Evolutionary conservation across 345 rosid species (phyloP).

Genomic region (Eutrema yunnanense): DNA sequence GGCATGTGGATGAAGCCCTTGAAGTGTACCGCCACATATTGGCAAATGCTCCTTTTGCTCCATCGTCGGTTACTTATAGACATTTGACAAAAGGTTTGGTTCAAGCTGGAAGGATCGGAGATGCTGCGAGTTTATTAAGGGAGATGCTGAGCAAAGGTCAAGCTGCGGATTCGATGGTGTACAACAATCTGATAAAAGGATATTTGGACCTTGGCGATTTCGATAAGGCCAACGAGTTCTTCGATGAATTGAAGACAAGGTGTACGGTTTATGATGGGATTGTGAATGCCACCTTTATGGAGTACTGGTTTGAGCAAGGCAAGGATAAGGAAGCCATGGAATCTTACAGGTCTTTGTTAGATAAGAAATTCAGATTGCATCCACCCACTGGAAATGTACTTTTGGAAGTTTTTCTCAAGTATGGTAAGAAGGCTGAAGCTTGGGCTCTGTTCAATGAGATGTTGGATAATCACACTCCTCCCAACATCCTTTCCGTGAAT

Average conservation of each 20-base stretch:
- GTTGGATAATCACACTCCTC: slow-evolving; percentile 92
- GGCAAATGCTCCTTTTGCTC: slow-evolving; percentile 73
- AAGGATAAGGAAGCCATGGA: slow-evolving; percentile 83
- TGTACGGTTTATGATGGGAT: slow-evolving; percentile 89
- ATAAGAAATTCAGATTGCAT: slow-evolving; percentile 70
- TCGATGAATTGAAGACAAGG: slow-evolving; percentile 73
- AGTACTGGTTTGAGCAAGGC: slow-evolving; percentile 91
- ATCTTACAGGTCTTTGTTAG: slow-evolving; percentile 66
- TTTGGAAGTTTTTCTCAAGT: slow-evolving; percentile 70
- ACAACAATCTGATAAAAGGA: slow-evolving; percentile 70
- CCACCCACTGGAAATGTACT: slow-evolving; percentile 82
- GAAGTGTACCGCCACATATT: slow-evolving; percentile 60
- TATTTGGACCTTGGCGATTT: slow-evolving; percentile 67
- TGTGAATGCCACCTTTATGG: slow-evolving; percentile 83
- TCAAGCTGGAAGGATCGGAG: slow-evolving; percentile 63
- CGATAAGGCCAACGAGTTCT: slow-evolving; percentile 83
- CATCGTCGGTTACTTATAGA: slow-evolving; percentile 77
- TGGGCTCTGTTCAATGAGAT: slow-evolving; percentile 67
- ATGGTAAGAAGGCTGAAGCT: slow-evolving; percentile 63
- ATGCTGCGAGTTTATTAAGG: slow-evolving; percentile 74
- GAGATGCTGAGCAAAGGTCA: slow-evolving; percentile 88
- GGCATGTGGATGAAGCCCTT: slow-evolving; percentile 67
- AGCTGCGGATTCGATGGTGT: slow-evolving; percentile 92
- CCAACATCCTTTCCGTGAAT: slow-evolving; percentile 67
- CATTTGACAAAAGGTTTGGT: slow-evolving; percentile 92